Base-by-base conservation (phyloP, 805 yeast genomes). In the Barnettozyma pratensis region DNA sequence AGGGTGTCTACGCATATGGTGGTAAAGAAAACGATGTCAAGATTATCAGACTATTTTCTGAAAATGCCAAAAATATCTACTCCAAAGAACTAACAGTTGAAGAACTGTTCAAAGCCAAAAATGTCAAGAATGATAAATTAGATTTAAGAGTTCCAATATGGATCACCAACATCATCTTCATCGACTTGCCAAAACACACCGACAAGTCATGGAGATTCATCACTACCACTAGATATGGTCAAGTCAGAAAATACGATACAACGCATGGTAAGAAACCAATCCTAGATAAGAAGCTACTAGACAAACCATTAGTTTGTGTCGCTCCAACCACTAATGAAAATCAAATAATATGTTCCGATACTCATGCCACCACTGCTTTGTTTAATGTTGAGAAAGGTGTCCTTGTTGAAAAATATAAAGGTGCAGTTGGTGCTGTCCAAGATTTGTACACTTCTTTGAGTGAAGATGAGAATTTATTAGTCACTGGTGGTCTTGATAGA, bases 401-500 rank as follows among this genome's bases (percentile, higher is more conserved):
- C 42, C 62, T 85, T 28, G 58, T 82, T 10, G 94, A 91, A 1
- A 86, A 87, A 60, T 87, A 72, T 61, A 79, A 82, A 37, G 96
- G 94, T 26, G 80, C 89, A 9, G 83, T 82, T 27, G 91, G 95
- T 49, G 83, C 90, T 1, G 81, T 85, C 41, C 66, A 66, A 28
- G 54, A 68, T 4, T 52, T 64, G 19, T 62, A 51, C 46, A 50
- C 65, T 19, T 46, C 53, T 34, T 47, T 61, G 8, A 32, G 45
- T 4, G 59, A 59, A 1, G 65, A 69, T 9, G 67, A 70, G 5
- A 72, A 73, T 8, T 61, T 84, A 30, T 59, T 91, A 7, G 81
- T 82, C 3, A 74, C 87, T 19, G 97, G 96, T 40, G 96, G 97
- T 0, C 74, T 91, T 26, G 99, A 94, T 61, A 75, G 96, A 59